phyloP scores from a whole-genome alignment of 768 basidiomycete species.

The Termitomyces sp. region DNA sequence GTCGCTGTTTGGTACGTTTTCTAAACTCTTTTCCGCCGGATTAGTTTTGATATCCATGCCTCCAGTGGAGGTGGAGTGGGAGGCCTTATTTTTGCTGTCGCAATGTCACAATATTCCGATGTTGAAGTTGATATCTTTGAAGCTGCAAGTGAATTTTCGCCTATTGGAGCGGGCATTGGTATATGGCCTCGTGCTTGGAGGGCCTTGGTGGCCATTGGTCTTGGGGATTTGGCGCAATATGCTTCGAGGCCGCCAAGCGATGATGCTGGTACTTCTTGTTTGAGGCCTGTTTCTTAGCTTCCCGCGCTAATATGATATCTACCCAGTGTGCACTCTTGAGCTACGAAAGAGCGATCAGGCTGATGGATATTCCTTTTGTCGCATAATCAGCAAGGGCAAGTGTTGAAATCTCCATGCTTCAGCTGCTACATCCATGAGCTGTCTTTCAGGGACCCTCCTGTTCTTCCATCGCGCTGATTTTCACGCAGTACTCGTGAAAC shows the following conservation, averaged over 20 bases:
- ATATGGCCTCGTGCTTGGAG: conserved; percentile 30
- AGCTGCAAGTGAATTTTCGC: conserved; percentile 11
- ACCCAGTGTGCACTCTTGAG: conserved; percentile 19
- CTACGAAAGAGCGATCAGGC: conserved; percentile 28
- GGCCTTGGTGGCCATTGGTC: conserved; percentile 31
- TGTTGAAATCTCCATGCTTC: not conserved
- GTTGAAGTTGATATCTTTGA: conserved; percentile 15
- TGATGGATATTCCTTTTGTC: conserved; percentile 20
- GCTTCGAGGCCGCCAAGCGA: conserved; percentile 15
- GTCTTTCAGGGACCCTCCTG: conserved; percentile 17
- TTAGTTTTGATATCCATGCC: not conserved
- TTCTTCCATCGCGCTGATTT: conserved; percentile 49
- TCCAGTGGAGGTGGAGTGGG: conserved; percentile 15
- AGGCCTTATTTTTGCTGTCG: conserved; percentile 16
- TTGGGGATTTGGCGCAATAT: conserved; percentile 23
- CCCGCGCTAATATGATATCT: not conserved
- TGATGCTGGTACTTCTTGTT: conserved; percentile 13
- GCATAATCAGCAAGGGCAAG: conserved; percentile 23
- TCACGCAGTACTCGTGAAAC: conserved; percentile 36
- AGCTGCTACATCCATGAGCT: not conserved
- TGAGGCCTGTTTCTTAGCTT: not conserved
- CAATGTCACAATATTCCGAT: conserved; percentile 9
- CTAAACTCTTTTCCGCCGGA: not conserved
- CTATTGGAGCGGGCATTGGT: conserved; percentile 17
- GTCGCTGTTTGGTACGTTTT: conserved; percentile 8